Evolutionary conservation across 2,329 filamentous ascomycete genomes (phyloP).

Genomic region (Colletotrichum sansevieriae): DNA sequence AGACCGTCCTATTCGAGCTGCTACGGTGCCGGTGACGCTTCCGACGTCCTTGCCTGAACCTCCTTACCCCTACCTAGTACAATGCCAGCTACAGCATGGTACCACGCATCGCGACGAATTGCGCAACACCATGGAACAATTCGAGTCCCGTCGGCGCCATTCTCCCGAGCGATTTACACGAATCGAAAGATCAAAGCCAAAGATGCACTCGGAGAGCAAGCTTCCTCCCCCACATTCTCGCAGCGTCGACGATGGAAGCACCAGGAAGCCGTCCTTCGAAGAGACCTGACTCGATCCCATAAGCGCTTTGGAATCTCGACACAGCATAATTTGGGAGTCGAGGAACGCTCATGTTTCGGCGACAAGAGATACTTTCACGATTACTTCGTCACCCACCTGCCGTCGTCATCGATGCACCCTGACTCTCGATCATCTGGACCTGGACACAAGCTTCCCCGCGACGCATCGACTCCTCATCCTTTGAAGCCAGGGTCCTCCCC

Average conservation of each 20-base stretch:
- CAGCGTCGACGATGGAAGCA: slow-evolving; percentile 4
- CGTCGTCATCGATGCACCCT: slow-evolving; percentile 91
- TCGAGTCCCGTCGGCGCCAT: not conserved
- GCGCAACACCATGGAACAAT: slow-evolving; percentile 23
- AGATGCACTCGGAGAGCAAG: not conserved
- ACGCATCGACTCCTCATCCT: slow-evolving; percentile 84
- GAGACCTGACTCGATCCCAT: not conserved
- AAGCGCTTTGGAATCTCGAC: not conserved
- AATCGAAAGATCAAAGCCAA: not conserved
- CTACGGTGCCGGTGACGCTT: slow-evolving; percentile 37
- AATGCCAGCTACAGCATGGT: slow-evolving; percentile 34
- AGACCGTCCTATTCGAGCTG: slow-evolving; percentile 36
- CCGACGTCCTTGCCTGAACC: slow-evolving; percentile 8
- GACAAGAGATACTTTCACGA: slow-evolving; percentile 80
- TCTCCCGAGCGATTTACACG: not conserved
- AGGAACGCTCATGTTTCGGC: not conserved
- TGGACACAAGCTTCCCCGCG: slow-evolving; percentile 88
- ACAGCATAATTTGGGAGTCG: not conserved
- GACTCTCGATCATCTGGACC: slow-evolving; percentile 78
- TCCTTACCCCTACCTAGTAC: slow-evolving; percentile 10
- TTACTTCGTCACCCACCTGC: slow-evolving; percentile 97
- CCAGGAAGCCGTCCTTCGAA: not conserved
- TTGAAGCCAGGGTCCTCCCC: slow-evolving; percentile 66
- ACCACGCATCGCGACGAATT: slow-evolving; percentile 32
- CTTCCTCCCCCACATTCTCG: not conserved